Conservation (phyloP, 176 grass and related monocot species). For the Aegilops speltoides region DNA sequence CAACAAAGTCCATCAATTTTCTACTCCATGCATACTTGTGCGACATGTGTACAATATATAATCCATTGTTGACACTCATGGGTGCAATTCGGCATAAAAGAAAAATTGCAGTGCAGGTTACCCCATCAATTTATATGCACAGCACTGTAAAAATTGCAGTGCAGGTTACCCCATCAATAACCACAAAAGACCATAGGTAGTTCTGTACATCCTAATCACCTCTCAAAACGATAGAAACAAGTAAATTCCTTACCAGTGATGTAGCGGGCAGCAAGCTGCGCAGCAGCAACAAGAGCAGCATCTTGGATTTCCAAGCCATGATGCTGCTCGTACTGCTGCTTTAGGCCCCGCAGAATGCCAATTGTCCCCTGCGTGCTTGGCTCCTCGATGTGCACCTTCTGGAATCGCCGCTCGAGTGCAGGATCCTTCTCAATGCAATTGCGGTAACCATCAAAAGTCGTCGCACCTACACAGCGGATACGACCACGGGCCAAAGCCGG, state of each 20-base stretch:
- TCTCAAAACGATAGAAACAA: neutral
- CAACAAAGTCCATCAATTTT: neutral
- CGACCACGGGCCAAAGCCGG: no score
- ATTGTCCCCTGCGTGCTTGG: no score
- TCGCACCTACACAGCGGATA: no score
- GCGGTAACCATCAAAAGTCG: no score
- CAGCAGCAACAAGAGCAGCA: neutral
- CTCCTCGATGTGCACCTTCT: no score
- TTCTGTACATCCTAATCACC: neutral
- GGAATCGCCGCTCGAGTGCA: no score
- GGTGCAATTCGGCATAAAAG: neutral
- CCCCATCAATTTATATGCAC: neutral
- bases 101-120: neutral
- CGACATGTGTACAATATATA: neutral
- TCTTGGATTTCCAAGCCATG: neutral
- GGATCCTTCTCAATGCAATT: no score
- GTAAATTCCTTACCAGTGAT: neutral
- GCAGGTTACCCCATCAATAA: neutral
- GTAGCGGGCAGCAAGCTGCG: neutral
- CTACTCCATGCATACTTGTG: no score
- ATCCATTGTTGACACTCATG: neutral
- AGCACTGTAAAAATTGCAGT: neutral
- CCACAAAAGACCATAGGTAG: neutral
- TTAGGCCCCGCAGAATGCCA: no score
- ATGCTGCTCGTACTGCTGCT: no score